These are phyloP conservation scores for Trypanosoma melophagium DNA, from an alignment of 208 protist species.

Conservation along the genomic window DNA sequence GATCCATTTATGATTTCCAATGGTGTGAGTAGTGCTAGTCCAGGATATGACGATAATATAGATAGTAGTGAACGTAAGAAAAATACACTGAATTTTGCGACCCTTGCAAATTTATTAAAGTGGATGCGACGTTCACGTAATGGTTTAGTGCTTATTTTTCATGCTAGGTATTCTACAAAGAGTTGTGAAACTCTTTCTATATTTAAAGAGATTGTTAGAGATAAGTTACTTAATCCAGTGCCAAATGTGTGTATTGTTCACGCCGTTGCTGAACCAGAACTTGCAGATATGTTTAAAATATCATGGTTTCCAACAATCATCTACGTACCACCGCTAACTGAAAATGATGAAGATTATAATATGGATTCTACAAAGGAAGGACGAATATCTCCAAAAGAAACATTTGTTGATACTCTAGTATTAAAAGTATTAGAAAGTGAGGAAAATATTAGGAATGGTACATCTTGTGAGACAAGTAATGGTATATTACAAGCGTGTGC, in stretches of 20 bases:
- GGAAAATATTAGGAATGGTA: background rate
- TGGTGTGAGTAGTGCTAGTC: background rate
- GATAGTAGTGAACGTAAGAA: slow-evolving; percentile 25
- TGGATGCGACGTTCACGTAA: slow-evolving; percentile 42
- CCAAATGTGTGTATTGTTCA: slow-evolving; percentile 78
- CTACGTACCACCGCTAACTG: slow-evolving; percentile 45
- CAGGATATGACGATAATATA: background rate
- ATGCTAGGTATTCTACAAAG: slow-evolving; percentile 73
- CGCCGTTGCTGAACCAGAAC: slow-evolving; percentile 77
- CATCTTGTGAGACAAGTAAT: background rate
- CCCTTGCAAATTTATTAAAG: slow-evolving; percentile 50
- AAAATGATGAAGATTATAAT: background rate
- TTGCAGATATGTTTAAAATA: slow-evolving; percentile 73
- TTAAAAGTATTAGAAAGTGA: too few species aligned
- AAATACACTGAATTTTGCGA: slow-evolving; percentile 39
- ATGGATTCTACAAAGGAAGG: background rate
- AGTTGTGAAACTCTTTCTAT: slow-evolving; percentile 58
- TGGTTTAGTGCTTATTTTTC: slow-evolving; percentile 79
- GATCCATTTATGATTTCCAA: slow-evolving; percentile 1
- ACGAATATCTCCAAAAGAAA: background rate
- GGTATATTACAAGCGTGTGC: too few species aligned
- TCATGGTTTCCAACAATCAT: slow-evolving; percentile 86
- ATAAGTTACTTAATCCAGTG: slow-evolving; percentile 60
- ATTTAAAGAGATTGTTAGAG: slow-evolving; percentile 57
- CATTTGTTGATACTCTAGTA: too few species aligned